phyloP scores from a whole-genome alignment of 2,329 filamentous ascomycete species.

The Penicillium psychrosexuale region DNA sequence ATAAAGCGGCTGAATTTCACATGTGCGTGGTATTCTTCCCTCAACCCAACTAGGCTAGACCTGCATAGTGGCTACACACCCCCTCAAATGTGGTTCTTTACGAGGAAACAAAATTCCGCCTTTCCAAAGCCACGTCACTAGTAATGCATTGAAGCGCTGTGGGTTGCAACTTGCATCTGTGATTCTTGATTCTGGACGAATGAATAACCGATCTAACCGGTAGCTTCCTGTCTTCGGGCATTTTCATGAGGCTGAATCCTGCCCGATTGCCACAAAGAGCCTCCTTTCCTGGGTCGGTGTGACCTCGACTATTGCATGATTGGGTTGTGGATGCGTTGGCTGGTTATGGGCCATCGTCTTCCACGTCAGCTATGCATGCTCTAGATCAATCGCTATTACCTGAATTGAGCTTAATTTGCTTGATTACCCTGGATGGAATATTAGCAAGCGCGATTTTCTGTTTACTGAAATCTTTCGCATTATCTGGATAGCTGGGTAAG shows the following conservation, averaged over 20 bases:
- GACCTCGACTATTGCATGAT: neutral
- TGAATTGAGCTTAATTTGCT: slow-evolving; percentile 7
- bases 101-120: neutral
- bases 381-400: neutral
- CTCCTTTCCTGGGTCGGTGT: neutral
- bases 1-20: neutral
- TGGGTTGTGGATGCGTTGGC: neutral
- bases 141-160: neutral
- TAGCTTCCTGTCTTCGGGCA: neutral
- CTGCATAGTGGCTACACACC: neutral
- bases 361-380: neutral
- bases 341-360: neutral
- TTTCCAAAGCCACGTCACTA: neutral
- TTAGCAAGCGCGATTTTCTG: neutral
- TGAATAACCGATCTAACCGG: neutral
- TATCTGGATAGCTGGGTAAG: neutral
- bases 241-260: neutral
- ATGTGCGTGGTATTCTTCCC: neutral
- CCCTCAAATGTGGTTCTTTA: neutral
- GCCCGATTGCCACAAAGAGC: neutral
- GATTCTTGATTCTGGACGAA: neutral
- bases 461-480: neutral
- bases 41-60: neutral
- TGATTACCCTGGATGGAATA: neutral
- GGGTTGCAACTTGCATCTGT: neutral